Evolutionary conservation across 2,329 filamentous ascomycete species (phyloP).

Genomic region (Cyclaneusma minus): DNA sequence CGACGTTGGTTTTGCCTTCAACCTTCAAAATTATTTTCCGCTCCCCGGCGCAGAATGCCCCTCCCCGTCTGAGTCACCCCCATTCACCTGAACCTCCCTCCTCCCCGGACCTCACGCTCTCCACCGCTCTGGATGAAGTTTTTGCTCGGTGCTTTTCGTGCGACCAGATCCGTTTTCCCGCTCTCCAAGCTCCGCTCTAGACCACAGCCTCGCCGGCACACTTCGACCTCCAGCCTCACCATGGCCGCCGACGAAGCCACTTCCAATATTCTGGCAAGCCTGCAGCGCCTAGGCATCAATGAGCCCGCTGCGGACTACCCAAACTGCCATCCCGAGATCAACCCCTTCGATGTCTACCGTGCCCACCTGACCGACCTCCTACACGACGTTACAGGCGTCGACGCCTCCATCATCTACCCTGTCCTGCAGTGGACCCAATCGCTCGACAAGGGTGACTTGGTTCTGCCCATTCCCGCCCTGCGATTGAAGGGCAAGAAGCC

Average conservation of each 20-base stretch:
- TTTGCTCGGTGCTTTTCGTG: constrained; percentile 4
- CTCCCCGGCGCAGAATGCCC: too few relatives aligned
- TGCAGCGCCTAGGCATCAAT: constrained; percentile 13
- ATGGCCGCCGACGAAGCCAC: constrained; percentile 1
- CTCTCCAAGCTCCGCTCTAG: constrained; percentile 5
- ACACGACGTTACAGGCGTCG: constrained; percentile 52
- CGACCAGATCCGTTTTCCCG: constrained; percentile 6
- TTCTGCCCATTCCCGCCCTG: constrained; percentile 65
- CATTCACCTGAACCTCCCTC: constrained; percentile 7
- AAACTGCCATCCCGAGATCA: constrained; percentile 48
- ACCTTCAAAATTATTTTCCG: too few relatives aligned
- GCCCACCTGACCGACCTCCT: constrained; percentile 59
- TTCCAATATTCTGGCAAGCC: constrained; percentile 4
- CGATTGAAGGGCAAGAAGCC: constrained; percentile 59
- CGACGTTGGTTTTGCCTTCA: too few relatives aligned
- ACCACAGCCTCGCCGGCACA: constrained; percentile 13
- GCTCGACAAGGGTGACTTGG: constrained; percentile 70
- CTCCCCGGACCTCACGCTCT: constrained; percentile 8
- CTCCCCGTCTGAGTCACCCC: constrained; percentile 4
- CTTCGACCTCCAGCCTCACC: constrained; percentile 1
- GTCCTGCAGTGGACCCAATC: constrained; percentile 65
- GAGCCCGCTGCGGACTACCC: constrained; percentile 25
- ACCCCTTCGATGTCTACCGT: constrained; percentile 68
- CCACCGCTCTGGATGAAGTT: constrained; percentile 3
- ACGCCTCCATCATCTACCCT: constrained; percentile 55